Evolutionary conservation across 148 eudicot genomes (phyloP).

Genomic region (Oxyria digyna): DNA sequence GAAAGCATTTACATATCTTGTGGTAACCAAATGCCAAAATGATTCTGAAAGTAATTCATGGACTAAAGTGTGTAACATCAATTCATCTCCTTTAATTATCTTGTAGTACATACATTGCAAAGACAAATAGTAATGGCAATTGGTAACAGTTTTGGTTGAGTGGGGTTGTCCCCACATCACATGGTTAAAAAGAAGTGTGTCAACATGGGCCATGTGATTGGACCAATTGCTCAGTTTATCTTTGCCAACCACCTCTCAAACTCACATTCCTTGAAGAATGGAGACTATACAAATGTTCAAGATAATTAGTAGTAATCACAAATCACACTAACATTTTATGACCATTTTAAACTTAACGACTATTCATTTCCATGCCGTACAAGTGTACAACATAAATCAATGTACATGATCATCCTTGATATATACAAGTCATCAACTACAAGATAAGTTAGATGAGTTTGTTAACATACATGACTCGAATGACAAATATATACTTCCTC

Average conservation of each 20-base stretch:
- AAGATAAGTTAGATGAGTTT: too few relatives aligned
- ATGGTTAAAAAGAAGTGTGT: neutral
- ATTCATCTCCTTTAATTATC: too few relatives aligned
- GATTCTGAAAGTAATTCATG: too few relatives aligned
- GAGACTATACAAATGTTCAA: neutral
- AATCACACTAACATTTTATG: too few relatives aligned
- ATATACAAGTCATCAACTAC: neutral
- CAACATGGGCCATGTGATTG: neutral
- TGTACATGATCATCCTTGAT: neutral
- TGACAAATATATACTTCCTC: too few relatives aligned
- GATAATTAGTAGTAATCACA: too few relatives aligned
- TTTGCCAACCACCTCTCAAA: neutral
- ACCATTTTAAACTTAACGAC: too few relatives aligned
- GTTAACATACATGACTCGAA: too few relatives aligned
- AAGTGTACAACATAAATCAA: too few relatives aligned
- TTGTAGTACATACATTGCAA: neutral
- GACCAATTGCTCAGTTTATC: neutral
- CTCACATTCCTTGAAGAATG: neutral
- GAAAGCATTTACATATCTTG: neutral
- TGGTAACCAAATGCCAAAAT: neutral
- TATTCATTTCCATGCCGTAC: too few relatives aligned
- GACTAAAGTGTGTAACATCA: too few relatives aligned
- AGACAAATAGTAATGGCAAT: neutral
- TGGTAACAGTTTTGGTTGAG: neutral
- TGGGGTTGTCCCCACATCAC: conserved; percentile 3